Conservation (phyloP, 495 filamentous ascomycete genomes). For the Jackrogersella multiformis region DNA sequence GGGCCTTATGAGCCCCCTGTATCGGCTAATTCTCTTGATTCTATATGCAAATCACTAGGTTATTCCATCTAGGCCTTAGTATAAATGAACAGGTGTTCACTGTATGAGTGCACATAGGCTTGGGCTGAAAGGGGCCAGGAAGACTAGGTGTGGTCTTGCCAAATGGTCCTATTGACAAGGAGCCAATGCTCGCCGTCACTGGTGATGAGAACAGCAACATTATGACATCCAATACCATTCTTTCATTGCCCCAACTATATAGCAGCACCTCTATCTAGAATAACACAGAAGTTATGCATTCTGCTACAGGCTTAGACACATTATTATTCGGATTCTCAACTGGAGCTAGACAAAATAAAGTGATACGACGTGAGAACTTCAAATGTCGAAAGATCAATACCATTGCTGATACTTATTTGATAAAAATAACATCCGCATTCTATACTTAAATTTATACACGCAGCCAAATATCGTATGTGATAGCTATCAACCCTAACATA, state of each 20-base stretch:
- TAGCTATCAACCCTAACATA: no score
- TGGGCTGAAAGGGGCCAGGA: slow-evolving; percentile 1
- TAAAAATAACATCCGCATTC: no score
- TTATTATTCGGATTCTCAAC: slow-evolving; percentile 11
- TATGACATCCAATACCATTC: neutral
- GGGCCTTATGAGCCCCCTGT: neutral
- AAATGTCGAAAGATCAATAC: slow-evolving; percentile 20
- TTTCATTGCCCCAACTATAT: neutral
- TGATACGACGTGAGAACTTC: slow-evolving; percentile 8
- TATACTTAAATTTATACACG: no score
- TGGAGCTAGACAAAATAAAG: neutral
- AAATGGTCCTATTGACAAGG: slow-evolving; percentile 13
- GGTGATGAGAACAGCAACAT: slow-evolving; percentile 2
- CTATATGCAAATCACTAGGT: neutral
- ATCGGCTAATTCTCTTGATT: slow-evolving; percentile 5
- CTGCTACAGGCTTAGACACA: neutral
- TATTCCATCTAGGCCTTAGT: neutral
- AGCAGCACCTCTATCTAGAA: neutral
- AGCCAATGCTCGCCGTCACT: slow-evolving; percentile 19
- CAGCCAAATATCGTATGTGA: no score
- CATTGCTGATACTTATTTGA: no score
- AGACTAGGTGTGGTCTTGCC: slow-evolving; percentile 10
- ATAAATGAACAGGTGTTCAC: slow-evolving; percentile 8
- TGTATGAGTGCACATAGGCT: slow-evolving; percentile 10
- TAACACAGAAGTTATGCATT: slow-evolving; percentile 7